These are phyloP conservation scores for Massarina eburnea DNA, from an alignment of 2,329 filamentous ascomycete species.

Conservation along the genomic window DNA sequence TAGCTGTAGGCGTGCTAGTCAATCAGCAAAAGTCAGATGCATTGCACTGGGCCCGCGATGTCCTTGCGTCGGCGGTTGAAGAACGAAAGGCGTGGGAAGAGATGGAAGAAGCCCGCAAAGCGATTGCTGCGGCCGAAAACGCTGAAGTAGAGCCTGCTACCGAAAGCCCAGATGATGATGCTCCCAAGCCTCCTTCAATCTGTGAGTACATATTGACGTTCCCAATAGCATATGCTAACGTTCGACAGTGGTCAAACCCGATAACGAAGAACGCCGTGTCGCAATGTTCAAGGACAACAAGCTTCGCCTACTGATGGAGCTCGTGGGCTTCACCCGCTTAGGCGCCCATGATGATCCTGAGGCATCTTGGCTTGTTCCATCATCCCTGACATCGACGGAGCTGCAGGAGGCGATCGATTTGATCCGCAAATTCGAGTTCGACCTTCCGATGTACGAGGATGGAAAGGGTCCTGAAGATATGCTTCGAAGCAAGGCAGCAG, in stretches of 20 bases:
- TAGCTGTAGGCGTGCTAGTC: constrained; percentile 76
- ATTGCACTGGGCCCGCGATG: constrained; percentile 78
- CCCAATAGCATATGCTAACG: constrained; percentile 26
- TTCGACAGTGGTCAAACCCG: constrained; percentile 50
- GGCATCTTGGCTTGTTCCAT: constrained; percentile 76
- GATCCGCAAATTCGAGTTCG: constrained; percentile 77
- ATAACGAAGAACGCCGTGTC: constrained; percentile 65
- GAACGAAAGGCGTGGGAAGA: constrained; percentile 78
- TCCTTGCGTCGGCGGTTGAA: constrained; percentile 66
- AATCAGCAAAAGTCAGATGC: constrained; percentile 77
- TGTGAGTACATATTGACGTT: constrained; percentile 20
- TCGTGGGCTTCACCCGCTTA: constrained; percentile 69
- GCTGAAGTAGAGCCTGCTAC: constrained; percentile 24
- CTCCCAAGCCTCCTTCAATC: constrained; percentile 49
- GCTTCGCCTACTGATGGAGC: constrained; percentile 78
- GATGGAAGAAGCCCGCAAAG: constrained; percentile 64
- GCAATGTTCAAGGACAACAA: constrained; percentile 90
- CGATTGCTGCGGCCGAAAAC: constrained; percentile 38
- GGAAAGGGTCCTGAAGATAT: constrained; percentile 74
- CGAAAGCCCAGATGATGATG: constrained; percentile 39
- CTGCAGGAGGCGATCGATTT: constrained; percentile 70
- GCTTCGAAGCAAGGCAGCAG: constrained; percentile 69
- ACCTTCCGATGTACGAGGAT: constrained; percentile 75
- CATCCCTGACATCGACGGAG: constrained; percentile 62
- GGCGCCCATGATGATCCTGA: constrained; percentile 72